Evolutionary conservation across 306 rosid genomes (phyloP).

Genomic region (Benincasa hispida): DNA sequence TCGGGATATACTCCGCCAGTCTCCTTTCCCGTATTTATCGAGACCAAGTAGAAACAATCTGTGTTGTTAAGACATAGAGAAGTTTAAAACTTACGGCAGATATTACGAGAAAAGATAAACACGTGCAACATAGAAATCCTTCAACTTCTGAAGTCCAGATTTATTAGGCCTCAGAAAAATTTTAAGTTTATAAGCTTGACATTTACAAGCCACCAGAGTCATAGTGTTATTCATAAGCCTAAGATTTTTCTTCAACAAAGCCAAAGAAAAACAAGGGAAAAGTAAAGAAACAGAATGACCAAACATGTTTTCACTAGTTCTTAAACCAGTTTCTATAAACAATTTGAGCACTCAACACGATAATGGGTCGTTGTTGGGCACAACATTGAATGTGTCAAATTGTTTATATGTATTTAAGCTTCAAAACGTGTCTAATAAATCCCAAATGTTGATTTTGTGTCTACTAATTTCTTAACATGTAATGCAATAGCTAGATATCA

Average conservation of each 20-base stretch:
- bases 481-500: no score
- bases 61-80: slow-evolving; percentile 1
- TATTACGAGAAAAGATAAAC: neutral
- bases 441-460: no score
- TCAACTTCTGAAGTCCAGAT: neutral
- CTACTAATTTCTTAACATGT: no score
- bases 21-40: slow-evolving; percentile 85
- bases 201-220: neutral
- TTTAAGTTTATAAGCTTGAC: no score
- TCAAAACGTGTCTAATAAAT: no score
- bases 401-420: no score
- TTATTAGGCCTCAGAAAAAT: neutral
- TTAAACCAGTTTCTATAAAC: neutral
- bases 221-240: neutral
- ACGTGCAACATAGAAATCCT: neutral
- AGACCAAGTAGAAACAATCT: slow-evolving; percentile 86
- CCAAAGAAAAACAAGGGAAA: neutral
- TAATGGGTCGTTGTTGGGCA: neutral
- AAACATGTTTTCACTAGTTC: neutral
- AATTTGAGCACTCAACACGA: neutral
- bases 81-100: neutral
- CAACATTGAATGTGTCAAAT: neutral
- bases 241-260: neutral
- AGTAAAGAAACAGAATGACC: neutral
- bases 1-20: slow-evolving; percentile 87